phyloP scores from a whole-genome alignment of 352 stramenopile species.

The Globisporangium cederbergense region DNA sequence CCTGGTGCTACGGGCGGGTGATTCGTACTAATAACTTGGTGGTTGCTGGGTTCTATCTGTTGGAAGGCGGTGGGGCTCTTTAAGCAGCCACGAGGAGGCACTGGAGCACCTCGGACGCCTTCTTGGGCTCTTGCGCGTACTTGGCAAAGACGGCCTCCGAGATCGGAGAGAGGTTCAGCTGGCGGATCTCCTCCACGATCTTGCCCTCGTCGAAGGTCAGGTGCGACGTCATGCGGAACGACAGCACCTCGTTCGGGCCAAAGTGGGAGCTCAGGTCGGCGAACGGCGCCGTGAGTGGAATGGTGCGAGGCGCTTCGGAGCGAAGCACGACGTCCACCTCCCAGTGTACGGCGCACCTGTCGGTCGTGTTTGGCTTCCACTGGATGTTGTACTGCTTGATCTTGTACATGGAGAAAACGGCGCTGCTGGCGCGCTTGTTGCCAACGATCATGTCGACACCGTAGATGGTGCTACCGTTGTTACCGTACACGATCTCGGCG shows the following conservation, averaged over 20 bases:
- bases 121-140: constrained; percentile 53
- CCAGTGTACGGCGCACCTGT: constrained; percentile 79
- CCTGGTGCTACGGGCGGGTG: constrained; percentile 6
- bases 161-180: constrained; percentile 66
- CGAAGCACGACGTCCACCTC: constrained; percentile 61
- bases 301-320: constrained; percentile 42
- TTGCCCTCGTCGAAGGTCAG: constrained; percentile 77
- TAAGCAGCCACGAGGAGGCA: constrained; percentile 39
- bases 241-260: constrained; percentile 44
- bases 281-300: constrained; percentile 65
- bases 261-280: constrained; percentile 51
- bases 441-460: constrained; percentile 59
- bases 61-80: constrained; percentile 12
- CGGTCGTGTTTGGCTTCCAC: constrained; percentile 61
- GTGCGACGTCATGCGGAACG: constrained; percentile 75
- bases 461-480: constrained; percentile 33
- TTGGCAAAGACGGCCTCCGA: constrained; percentile 43
- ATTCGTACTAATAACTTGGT: constrained; percentile 10
- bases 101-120: constrained; percentile 49
- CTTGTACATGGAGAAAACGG: constrained; percentile 75
- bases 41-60: constrained; percentile 7
- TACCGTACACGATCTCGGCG: constrained; percentile 71
- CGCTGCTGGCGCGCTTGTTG: constrained; percentile 53
- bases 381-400: constrained; percentile 82
- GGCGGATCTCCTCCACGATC: constrained; percentile 77